A percentile compares a stretch with the other conserved stretches of the same genome.
These are phyloP conservation scores for Diaporthe vexans DNA, from an alignment of 2,329 filamentous ascomycete species.

Conservation along the genomic window DNA sequence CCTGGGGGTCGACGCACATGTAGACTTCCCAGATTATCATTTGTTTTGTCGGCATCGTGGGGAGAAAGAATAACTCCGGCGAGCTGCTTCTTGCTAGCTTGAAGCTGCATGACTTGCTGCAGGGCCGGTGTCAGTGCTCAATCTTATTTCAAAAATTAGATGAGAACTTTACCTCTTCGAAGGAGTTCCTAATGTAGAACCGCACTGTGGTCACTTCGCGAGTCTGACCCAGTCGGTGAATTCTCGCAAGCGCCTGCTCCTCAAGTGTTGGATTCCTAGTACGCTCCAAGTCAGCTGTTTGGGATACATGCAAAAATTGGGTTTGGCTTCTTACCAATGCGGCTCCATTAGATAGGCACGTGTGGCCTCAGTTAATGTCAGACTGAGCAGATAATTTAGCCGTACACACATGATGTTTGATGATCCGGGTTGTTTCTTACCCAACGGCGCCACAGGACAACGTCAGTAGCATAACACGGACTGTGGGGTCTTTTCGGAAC, in stretches of 20 bases:
- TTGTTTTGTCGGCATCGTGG: constrained; percentile 19
- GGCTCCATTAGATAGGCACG: constrained; percentile 65
- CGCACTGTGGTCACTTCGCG: constrained; percentile 48
- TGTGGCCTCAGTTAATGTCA: constrained; percentile 62
- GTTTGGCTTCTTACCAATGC: constrained; percentile 52
- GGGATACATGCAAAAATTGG: too few species aligned
- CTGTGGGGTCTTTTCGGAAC: constrained; percentile 54
- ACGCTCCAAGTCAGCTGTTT: background rate
- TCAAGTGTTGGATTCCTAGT: constrained; percentile 50
- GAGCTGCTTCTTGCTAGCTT: constrained; percentile 42
- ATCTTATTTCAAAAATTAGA: background rate
- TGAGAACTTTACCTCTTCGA: constrained; percentile 47
- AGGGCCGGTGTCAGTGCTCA: background rate
- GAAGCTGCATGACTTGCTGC: constrained; percentile 41
- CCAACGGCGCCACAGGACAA: constrained; percentile 66
- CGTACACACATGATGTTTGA: background rate
- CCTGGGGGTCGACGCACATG: background rate
- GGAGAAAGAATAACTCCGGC: constrained; percentile 41
- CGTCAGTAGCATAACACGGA: constrained; percentile 62
- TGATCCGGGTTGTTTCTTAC: constrained; percentile 48
- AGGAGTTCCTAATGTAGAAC: constrained; percentile 46
- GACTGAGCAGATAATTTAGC: constrained; percentile 47
- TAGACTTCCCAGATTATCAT: constrained; percentile 9
- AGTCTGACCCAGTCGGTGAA: constrained; percentile 49
- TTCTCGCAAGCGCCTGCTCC: constrained; percentile 49